These are phyloP conservation scores for Panellus pusillus DNA, from an alignment of 768 basidiomycete genomes.

Conservation along the genomic window DNA sequence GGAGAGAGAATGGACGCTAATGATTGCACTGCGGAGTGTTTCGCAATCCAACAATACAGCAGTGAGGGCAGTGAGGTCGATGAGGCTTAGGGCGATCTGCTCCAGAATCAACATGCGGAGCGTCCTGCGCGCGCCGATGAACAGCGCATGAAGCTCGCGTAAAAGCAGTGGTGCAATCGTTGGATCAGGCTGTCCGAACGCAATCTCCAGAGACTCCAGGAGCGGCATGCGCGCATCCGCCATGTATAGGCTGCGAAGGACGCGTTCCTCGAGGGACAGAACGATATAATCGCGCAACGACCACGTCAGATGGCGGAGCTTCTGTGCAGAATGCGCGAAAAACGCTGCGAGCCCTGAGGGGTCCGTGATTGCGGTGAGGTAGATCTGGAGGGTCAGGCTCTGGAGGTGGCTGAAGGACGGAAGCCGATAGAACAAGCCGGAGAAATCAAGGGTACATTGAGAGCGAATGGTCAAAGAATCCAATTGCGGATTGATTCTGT, in stretches of 20 bases:
- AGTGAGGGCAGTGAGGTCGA: constrained; percentile 2
- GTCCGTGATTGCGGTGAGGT: not conserved
- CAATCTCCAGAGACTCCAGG: constrained; percentile 8
- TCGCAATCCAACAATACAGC: not conserved
- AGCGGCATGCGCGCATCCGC: constrained; percentile 1
- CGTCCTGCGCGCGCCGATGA: constrained; percentile 4
- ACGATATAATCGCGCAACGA: constrained; percentile 4
- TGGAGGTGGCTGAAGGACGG: not conserved
- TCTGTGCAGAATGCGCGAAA: constrained; percentile 5
- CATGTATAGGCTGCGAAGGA: constrained; percentile 1
- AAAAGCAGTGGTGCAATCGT: not conserved
- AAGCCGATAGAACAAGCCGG: constrained; percentile 6
- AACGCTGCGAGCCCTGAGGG: constrained; percentile 8
- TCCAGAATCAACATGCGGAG: constrained; percentile 8
- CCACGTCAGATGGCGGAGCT: constrained; percentile 7
- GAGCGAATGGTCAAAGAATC: constrained; percentile 5
- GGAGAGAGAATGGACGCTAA: constrained; percentile 11
- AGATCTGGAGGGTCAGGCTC: not conserved
- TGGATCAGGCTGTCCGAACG: constrained; percentile 10
- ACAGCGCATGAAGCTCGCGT: constrained; percentile 6
- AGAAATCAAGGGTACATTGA: constrained; percentile 4
- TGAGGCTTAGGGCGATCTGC: constrained; percentile 8
- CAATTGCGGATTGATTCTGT: constrained; percentile 5
- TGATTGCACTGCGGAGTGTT: constrained; percentile 3
- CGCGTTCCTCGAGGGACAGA: constrained; percentile 1